Percentiles rank a stretch among this genome's conserved stretches.
phyloP scores from a whole-genome alignment of 495 filamentous ascomycete genomes.

The Hyaloscypha hepaticicola region DNA sequence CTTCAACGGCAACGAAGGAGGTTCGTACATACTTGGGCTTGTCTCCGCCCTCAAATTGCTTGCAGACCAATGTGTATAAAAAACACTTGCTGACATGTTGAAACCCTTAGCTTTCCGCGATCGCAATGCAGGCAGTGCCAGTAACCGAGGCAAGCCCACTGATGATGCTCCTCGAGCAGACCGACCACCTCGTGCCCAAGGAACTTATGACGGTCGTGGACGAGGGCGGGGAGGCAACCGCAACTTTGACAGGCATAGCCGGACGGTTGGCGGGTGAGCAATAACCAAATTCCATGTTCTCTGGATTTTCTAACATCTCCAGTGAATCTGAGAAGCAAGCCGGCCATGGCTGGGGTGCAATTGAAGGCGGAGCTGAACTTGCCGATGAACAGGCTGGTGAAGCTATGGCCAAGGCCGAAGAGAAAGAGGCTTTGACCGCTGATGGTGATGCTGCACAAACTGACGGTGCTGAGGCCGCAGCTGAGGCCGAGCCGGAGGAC shows the following conservation, averaged over 20 bases:
- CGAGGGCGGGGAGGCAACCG: constrained; percentile 53
- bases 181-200: constrained; percentile 40
- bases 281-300: constrained; percentile 8
- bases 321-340: constrained; percentile 91
- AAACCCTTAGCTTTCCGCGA: constrained; percentile 76
- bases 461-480: constrained; percentile 35
- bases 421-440: constrained; percentile 56
- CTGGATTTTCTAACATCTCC: constrained; percentile 15
- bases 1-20: constrained; percentile 74
- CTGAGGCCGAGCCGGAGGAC: constrained; percentile 68
- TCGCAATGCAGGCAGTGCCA: constrained; percentile 74
- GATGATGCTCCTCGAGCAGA: constrained; percentile 59
- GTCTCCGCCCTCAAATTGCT: constrained; percentile 1
- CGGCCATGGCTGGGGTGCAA: constrained; percentile 84
- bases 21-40: constrained; percentile 49
- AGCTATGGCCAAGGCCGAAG: constrained; percentile 78
- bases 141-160: constrained; percentile 78
- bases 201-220: constrained; percentile 56
- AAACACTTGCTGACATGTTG: not conserved
- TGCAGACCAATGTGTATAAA: constrained; percentile 14
- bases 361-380: constrained; percentile 74
- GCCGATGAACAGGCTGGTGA: constrained; percentile 87
- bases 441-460: constrained; percentile 42
- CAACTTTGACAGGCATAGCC: constrained; percentile 78
- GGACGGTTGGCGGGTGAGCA: constrained; percentile 65